A percentile compares a stretch with the other conserved stretches of the same genome.
phyloP scores from a whole-genome alignment of 257 asterid genomes.

The Nyctanthes arbortristis region DNA sequence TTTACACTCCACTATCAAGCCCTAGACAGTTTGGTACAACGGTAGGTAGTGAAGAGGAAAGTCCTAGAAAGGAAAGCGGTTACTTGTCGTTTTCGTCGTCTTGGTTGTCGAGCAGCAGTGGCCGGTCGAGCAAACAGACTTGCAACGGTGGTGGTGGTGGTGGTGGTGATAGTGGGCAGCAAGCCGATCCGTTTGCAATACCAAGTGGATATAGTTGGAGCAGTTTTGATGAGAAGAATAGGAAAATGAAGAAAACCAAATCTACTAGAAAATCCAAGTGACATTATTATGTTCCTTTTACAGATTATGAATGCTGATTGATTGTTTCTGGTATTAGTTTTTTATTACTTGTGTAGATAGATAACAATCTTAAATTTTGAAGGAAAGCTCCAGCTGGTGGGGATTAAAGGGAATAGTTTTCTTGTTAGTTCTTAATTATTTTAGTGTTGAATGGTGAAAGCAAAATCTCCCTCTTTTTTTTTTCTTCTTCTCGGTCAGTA shows the following conservation, averaged over 20 bases:
- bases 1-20: conserved; percentile 84
- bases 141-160: conserved; percentile 14
- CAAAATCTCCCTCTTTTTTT: no score
- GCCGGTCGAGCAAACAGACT: conserved; percentile 29
- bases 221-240: conserved; percentile 58
- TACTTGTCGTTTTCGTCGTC: conserved; percentile 46
- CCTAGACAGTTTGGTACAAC: conserved; percentile 48
- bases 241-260: conserved; percentile 60
- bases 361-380: not conserved
- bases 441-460: no score
- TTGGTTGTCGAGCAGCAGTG: conserved; percentile 38
- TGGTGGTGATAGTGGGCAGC: conserved; percentile 14
- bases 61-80: conserved; percentile 22
- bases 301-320: not conserved
- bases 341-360: not conserved
- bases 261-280: conserved; percentile 59
- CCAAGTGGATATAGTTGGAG: conserved; percentile 77
- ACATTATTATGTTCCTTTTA: not conserved
- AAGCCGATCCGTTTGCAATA: conserved; percentile 67
- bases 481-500: no score
- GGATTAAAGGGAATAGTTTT: not conserved
- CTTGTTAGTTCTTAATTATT: not conserved
- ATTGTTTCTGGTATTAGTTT: not conserved
- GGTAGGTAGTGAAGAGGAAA: conserved; percentile 28
- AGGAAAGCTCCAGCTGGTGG: not conserved